Evolutionary conservation across 2,329 filamentous ascomycete species (phyloP), one percentile per base, ranked within the genome.

Genomic region (Akanthomyces uredinophilus): DNA sequence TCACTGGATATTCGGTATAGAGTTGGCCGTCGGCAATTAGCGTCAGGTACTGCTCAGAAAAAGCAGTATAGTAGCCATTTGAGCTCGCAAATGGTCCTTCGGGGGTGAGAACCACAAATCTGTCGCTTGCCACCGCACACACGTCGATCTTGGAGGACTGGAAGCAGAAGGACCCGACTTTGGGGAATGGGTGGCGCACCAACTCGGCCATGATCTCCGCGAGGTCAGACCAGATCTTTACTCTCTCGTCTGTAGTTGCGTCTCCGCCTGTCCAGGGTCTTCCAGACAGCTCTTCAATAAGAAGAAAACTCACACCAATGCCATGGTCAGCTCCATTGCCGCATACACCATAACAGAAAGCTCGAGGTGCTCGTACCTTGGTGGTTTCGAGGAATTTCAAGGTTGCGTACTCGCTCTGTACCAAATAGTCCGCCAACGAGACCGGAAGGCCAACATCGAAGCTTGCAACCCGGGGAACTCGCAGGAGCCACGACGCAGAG

Each of bases 331-430:
- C 59, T 16, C 65, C 67, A n/a, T 64, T 20, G 18, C 64, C 58
- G 10, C 61, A 50, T 22, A 70, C 49, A 16, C 69, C 70, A 46
- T 65, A 71, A 0, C 18, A 44, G 46, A 70, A 73, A 2, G 64
- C 70, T 35, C 65, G 63, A 3, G 70, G 70, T 11, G 71, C 71
- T 2, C 70, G 72, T 5, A 73, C 70, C 2, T 62, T 51, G 1
- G 70, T 72, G 5, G 64, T 69, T 53, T 73, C 71, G 1, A 74
- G 69, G 59, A 73, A 74, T 47, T 72, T 73, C 22, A 74, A 62
- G 0, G 72, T 73, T 3, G 68, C 70, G 46, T 68, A 73, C 64
- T 74, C 71, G 66, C 71, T 73, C 22, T 18, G 63, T 4, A 73
- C 66, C 29, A 72, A 58, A 61, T 71, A 71, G 5, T 70, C 70